phyloP scores from a whole-genome alignment of 345 rosid genomes.

The Rhodamnia rubescens region DNA sequence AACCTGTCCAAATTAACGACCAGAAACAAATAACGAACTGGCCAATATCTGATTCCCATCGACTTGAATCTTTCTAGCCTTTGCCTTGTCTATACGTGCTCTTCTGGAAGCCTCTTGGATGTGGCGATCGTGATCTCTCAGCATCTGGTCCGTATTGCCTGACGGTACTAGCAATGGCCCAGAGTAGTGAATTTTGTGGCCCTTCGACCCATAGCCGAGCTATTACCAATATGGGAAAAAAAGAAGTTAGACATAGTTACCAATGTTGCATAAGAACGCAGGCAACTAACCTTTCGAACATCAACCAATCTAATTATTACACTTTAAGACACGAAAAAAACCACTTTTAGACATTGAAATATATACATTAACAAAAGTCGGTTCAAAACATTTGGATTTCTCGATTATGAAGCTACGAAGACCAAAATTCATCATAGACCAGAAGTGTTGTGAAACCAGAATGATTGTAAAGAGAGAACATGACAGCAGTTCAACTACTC shows the following conservation, averaged over 20 bases:
- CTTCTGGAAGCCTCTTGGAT: constrained; percentile 90
- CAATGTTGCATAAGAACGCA: not conserved
- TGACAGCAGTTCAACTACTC: constrained; percentile 15
- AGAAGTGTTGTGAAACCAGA: not conserved
- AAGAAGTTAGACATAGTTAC: not conserved
- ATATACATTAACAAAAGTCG: not conserved
- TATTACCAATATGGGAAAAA: constrained; percentile 4
- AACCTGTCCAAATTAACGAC: constrained; percentile 36
- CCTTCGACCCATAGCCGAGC: constrained; percentile 90
- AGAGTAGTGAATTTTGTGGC: constrained; percentile 85
- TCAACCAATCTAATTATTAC: not conserved
- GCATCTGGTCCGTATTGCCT: constrained; percentile 82
- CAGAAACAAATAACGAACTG: constrained; percentile 63
- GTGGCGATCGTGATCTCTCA: constrained; percentile 97
- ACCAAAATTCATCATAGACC: not conserved
- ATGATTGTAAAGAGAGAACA: not conserved
- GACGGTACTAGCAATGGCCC: constrained; percentile 86
- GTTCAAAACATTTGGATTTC: not conserved
- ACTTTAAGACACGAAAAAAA: not conserved
- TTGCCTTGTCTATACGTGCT: constrained; percentile 81
- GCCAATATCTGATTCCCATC: constrained; percentile 53
- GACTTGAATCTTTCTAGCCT: constrained; percentile 52
- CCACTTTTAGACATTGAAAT: not conserved
- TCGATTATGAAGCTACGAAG: not conserved
- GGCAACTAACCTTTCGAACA: not conserved